Base-by-base conservation (phyloP, 805 yeast genomes). In the Kregervanrija fluxuum region DNA sequence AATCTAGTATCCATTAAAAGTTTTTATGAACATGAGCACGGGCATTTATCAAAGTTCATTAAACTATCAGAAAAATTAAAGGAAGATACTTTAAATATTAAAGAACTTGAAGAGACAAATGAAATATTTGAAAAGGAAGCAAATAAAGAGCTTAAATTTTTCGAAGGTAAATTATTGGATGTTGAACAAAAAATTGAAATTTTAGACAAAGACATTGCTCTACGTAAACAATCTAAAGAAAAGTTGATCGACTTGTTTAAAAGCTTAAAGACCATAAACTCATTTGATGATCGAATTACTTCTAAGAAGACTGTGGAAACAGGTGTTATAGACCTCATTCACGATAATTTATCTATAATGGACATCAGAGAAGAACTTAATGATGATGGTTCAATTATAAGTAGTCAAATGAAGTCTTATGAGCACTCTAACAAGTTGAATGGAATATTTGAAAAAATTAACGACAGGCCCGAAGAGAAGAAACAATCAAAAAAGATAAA, bases 311-410 rank as follows among this genome's bases (percentile, higher is more conserved):
- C 12, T 16, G 11, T 32, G 2, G 47, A 46, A 11, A 69, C 67
- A 8, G 22, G 33, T 16, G 8, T 31, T 9, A 11, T 22, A 15
- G 6, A 37, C 34, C 4, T 1, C 33, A 11, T 17, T 16, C 77
- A 67, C 3, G 80, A 74, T 12, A 78, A 71, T 1, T 54, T 80
- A 2, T 89, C 87, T 1, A 67, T 85, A 17, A 78, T 88, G 79
- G 96, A 89, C 46, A 90, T 90, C 16, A 71, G 80, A 43, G 97
- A 89, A 57, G 85, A 80, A 43, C 61, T 90, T 34, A 96, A 89
- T 61, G 96, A 86, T 1, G 80, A 85, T n/a, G 96, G 80, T 0
- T 79, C 85, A 48, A 71, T 89, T 1, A 57, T 84, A 1, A 60
- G 49, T 11, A 57, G 77, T n/a, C 52, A 66, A 3, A 66, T 78